These are phyloP conservation scores for Athelia sp. DNA, from an alignment of 1,284 basidiomycete species.

Conservation along the genomic window DNA sequence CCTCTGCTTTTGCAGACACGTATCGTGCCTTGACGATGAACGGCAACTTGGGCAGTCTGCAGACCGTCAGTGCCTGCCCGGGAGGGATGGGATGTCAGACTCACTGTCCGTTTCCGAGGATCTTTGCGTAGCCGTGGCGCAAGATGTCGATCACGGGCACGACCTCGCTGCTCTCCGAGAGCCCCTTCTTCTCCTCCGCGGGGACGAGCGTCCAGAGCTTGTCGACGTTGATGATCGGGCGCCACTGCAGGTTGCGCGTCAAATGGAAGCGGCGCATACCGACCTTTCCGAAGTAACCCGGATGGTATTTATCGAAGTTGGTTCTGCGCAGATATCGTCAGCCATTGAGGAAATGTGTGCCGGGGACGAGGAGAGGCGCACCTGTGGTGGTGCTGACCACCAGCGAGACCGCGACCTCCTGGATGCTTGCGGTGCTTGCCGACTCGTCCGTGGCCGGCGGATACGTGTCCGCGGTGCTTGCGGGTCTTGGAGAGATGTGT, in stretches of 20 bases:
- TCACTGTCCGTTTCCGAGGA: conserved; percentile 82
- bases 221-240: conserved; percentile 96
- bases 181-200: conserved; percentile 67
- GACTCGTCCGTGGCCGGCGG: conserved; percentile 98
- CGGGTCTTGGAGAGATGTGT: conserved; percentile 94
- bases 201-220: conserved; percentile 85
- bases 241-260: conserved; percentile 87
- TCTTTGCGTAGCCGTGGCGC: conserved; percentile 85
- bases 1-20: conserved; percentile 84
- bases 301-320: conserved; percentile 94
- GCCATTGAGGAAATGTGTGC: not conserved
- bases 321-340: conserved; percentile 46
- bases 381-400: conserved; percentile 99
- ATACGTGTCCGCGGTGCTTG: conserved; percentile 98
- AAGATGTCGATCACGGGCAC: conserved; percentile 92
- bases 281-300: conserved; percentile 99
- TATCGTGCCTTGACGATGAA: conserved; percentile 97
- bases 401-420: conserved; percentile 99
- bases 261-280: conserved; percentile 99
- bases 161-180: conserved; percentile 66
- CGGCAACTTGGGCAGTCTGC: conserved; percentile 73
- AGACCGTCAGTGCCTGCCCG: conserved; percentile 6
- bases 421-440: conserved; percentile 99
- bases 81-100: conserved; percentile 24
- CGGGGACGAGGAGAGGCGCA: conserved; percentile 34